Percentiles rank a stretch among this genome's conserved stretches.
Evolutionary conservation across 1,139 yeast species (phyloP).

Genomic region (Diutina pseudorugosa): DNA sequence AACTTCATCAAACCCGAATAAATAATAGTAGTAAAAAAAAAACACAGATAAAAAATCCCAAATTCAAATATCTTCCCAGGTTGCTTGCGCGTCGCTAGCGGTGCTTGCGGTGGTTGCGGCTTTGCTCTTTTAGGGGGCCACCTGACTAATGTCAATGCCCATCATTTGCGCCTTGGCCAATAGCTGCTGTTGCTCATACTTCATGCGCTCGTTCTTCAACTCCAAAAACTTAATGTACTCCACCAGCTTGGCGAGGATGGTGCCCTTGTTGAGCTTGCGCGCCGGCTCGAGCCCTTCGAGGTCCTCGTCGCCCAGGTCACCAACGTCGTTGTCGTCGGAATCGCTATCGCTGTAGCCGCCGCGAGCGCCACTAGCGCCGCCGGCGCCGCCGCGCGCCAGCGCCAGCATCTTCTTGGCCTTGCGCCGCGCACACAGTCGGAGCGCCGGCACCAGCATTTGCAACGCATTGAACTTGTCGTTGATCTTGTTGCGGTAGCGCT

Average conservation of each 20-base stretch:
- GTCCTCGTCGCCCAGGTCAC: constrained; percentile 11
- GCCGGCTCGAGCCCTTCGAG: constrained; percentile 37
- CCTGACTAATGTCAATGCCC: constrained; percentile 10
- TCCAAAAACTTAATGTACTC: constrained; percentile 35
- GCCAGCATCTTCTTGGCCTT: constrained; percentile 9
- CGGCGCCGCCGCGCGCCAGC: constrained; percentile 8
- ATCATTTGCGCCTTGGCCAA: constrained; percentile 16
- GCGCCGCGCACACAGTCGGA: constrained; percentile 19
- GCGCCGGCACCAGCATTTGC: constrained; percentile 30
- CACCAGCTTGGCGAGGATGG: constrained; percentile 30
- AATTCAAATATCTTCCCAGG: too few relatives aligned
- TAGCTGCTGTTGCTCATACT: constrained; percentile 22
- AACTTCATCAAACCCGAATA: not conserved
- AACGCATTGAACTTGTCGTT: constrained; percentile 31
- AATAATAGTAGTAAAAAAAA: too few relatives aligned
- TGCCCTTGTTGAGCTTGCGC: constrained; percentile 31
- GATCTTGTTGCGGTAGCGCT: constrained; percentile 32
- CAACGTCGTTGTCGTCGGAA: constrained; percentile 9
- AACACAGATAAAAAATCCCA: not conserved
- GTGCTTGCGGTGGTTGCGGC: too few relatives aligned
- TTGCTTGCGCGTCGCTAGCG: too few relatives aligned
- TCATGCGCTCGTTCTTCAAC: constrained; percentile 24
- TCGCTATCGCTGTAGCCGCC: constrained; percentile 10
- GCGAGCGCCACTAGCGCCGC: constrained; percentile 13
- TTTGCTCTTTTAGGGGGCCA: not conserved